These are phyloP conservation scores for Melastoma malabathricum DNA, from an alignment of 345 rosid species.

Conservation along the genomic window DNA sequence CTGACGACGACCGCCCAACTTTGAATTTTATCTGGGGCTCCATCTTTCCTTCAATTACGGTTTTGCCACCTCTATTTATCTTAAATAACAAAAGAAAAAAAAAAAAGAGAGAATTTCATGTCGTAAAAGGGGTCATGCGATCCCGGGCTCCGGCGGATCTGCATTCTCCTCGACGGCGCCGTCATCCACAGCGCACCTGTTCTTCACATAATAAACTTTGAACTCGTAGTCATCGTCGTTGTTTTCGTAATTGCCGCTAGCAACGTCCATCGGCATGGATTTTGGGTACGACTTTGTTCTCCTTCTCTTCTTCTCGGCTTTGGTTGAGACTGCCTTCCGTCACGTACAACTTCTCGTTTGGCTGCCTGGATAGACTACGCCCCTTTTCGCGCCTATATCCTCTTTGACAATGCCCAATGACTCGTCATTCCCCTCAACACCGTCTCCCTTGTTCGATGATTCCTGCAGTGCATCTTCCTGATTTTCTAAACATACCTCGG, in stretches of 20 bases:
- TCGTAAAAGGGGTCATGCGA: slow-evolving; percentile 6
- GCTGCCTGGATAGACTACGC: slow-evolving; percentile 28
- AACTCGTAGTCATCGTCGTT: slow-evolving; percentile 76
- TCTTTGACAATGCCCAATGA: slow-evolving; percentile 18
- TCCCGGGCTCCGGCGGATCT: slow-evolving; percentile 38
- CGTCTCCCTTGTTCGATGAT: slow-evolving; percentile 5
- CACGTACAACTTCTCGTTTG: slow-evolving; percentile 57
- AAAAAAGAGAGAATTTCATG: too few species aligned
- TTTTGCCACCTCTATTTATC: too few species aligned
- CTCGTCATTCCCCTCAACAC: slow-evolving; percentile 9
- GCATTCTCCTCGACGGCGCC: slow-evolving; percentile 23
- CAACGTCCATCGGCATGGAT: slow-evolving; percentile 23
- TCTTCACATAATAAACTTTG: slow-evolving; percentile 57
- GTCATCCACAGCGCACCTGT: slow-evolving; percentile 28
- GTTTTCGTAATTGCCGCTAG: slow-evolving; percentile 18
- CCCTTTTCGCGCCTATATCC: slow-evolving; percentile 22
- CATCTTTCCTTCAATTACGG: too few species aligned
- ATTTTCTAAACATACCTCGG: slow-evolving; percentile 34
- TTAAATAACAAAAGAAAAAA: too few species aligned
- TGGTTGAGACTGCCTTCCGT: slow-evolving; percentile 64
- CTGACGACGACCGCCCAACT: not conserved
- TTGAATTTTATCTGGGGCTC: too few species aligned
- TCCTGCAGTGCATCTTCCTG: slow-evolving; percentile 30
- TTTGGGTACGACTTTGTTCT: slow-evolving; percentile 27
- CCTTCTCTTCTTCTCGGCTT: slow-evolving; percentile 73